Percentiles rank a stretch among this genome's conserved stretches.
Evolutionary conservation across 371 early-diverging fungal genomes (phyloP).

Genomic region (Mucor ambiguus): DNA sequence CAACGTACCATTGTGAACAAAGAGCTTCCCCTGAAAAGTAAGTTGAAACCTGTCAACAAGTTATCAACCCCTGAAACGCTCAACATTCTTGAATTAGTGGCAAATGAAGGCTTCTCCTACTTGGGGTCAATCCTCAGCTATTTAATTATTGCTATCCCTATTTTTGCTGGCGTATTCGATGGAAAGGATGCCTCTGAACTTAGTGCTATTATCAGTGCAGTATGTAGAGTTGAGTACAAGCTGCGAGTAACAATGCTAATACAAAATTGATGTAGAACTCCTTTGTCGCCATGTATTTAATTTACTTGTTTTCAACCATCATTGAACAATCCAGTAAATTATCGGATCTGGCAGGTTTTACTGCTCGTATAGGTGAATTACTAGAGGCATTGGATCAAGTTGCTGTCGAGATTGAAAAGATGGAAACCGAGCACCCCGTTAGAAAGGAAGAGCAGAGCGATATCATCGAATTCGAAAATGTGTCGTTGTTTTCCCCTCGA

Average conservation of each 20-base stretch:
- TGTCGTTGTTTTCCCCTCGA: conserved; percentile 35
- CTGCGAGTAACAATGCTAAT: background rate
- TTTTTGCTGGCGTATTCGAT: conserved; percentile 80
- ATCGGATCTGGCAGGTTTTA: conserved; percentile 82
- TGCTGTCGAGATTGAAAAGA: conserved; percentile 47
- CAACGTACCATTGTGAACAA: conserved; percentile 64
- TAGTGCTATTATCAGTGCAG: conserved; percentile 75
- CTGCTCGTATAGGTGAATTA: conserved; percentile 85
- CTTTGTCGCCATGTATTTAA: conserved; percentile 80
- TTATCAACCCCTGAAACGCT: background rate
- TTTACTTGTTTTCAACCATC: conserved; percentile 74
- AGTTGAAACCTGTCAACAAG: background rate
- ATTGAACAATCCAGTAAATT: conserved; percentile 69
- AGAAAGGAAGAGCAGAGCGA: conserved; percentile 24
- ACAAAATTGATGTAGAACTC: conserved; percentile 45
- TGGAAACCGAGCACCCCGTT: conserved; percentile 45
- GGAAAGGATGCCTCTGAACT: conserved; percentile 66
- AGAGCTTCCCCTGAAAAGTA: conserved; percentile 69
- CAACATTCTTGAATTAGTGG: conserved; percentile 31
- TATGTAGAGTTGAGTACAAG: conserved; percentile 10
- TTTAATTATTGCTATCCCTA: conserved; percentile 80
- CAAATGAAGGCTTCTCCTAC: conserved; percentile 75
- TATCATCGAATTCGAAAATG: conserved; percentile 41
- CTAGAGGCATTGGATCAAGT: conserved; percentile 68
- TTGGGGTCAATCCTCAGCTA: conserved; percentile 85